phyloP scores from a whole-genome alignment of 2,329 filamentous ascomycete genomes.

The Phyllosticta paracitricarpa region DNA sequence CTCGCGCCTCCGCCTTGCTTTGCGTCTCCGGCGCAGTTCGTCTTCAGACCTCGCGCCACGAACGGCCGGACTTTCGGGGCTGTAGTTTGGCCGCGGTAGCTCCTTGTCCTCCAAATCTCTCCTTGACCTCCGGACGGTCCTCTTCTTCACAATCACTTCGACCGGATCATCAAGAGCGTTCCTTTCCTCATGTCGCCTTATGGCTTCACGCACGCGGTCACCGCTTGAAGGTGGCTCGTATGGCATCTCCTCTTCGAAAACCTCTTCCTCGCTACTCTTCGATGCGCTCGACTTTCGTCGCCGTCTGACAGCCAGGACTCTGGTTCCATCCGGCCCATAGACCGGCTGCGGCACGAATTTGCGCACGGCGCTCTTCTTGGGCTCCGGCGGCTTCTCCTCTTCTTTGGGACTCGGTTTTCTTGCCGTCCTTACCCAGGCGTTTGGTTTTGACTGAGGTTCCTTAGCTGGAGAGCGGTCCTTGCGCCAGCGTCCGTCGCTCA shows the following conservation, averaged over 20 bases:
- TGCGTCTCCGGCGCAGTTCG: slow-evolving; percentile 18
- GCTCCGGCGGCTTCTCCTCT: slow-evolving; percentile 4
- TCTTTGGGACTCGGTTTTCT: slow-evolving; percentile 9
- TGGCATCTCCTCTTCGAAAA: not conserved
- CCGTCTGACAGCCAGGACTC: slow-evolving; percentile 6
- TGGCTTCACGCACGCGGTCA: not conserved
- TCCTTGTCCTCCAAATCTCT: slow-evolving; percentile 3
- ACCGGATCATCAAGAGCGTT: not conserved
- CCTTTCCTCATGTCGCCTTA: not conserved
- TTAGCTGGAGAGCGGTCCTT: slow-evolving; percentile 41
- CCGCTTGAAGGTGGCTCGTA: slow-evolving; percentile 3
- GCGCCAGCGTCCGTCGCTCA: slow-evolving; percentile 84
- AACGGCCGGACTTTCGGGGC: not conserved
- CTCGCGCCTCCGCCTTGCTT: slow-evolving; percentile 7
- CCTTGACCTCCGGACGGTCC: slow-evolving; percentile 6
- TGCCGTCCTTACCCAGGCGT: slow-evolving; percentile 29
- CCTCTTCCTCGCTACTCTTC: slow-evolving; percentile 6
- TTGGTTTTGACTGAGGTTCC: slow-evolving; percentile 23
- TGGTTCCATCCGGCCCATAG: slow-evolving; percentile 4
- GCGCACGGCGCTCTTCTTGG: slow-evolving; percentile 7
- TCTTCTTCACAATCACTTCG: slow-evolving; percentile 2
- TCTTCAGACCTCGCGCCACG: slow-evolving; percentile 5
- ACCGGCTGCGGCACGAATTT: slow-evolving; percentile 3
- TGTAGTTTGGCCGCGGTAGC: not conserved
- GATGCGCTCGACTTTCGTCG: slow-evolving; percentile 2